Percentiles rank a stretch among this genome's conserved stretches.
phyloP scores from a whole-genome alignment of 2,329 filamentous ascomycete genomes.

The Neoascochyta sp. region DNA sequence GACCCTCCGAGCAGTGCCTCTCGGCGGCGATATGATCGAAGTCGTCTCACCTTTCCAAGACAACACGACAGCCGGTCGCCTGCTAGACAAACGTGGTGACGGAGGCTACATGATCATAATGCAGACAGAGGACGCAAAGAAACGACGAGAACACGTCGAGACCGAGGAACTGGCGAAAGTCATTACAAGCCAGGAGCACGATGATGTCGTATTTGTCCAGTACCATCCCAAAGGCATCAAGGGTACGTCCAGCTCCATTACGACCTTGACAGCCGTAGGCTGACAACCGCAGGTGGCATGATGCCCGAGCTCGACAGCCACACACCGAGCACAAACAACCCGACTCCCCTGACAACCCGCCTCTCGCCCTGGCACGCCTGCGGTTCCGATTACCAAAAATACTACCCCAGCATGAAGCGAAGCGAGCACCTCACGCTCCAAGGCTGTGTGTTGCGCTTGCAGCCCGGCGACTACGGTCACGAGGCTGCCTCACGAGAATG shows the following conservation, averaged over 20 bases:
- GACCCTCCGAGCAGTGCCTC: conserved; percentile 28
- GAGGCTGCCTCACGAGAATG: conserved; percentile 40
- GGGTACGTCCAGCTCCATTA: conserved; percentile 13
- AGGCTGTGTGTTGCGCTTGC: conserved; percentile 37
- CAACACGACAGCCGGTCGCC: conserved; percentile 41
- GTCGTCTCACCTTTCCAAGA: conserved; percentile 40
- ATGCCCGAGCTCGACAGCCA: conserved; percentile 47
- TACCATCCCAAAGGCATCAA: conserved; percentile 46
- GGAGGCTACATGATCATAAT: conserved; percentile 51
- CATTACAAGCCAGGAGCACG: conserved; percentile 37
- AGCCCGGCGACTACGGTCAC: conserved; percentile 36
- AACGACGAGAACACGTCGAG: conserved; percentile 39
- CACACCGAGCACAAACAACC: conserved; percentile 28
- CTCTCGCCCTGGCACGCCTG: conserved; percentile 48
- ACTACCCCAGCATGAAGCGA: conserved; percentile 39
- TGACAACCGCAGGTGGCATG: conserved; percentile 35
- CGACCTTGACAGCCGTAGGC: background rate
- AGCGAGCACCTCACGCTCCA: conserved; percentile 36
- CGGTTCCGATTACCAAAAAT: conserved; percentile 35
- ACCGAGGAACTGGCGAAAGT: conserved; percentile 34
- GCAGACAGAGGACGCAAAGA: conserved; percentile 43
- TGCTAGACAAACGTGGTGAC: conserved; percentile 43
- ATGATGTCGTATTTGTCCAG: conserved; percentile 39
- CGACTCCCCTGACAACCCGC: conserved; percentile 35
- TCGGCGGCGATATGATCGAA: conserved; percentile 46